Base-by-base conservation (phyloP, 2,329 filamentous ascomycete species). In the Penicillium sp. region DNA sequence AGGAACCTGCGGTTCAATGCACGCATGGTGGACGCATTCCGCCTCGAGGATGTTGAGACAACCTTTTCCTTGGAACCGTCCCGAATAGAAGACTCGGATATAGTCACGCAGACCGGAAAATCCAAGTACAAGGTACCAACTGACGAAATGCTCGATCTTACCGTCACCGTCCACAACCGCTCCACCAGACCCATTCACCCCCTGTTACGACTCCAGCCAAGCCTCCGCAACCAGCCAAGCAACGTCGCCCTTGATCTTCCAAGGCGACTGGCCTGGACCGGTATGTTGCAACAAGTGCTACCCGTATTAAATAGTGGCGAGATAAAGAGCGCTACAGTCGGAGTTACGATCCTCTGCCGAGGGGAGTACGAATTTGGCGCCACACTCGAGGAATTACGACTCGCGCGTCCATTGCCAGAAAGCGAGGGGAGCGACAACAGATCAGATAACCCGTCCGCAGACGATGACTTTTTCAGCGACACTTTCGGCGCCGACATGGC, bases 311-410 rank as follows among this genome's bases (percentile, higher is more conserved):
- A 78, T 6, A 86, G 88, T 0, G 85, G 86, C 5, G 81, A 84
- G 49, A 85, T 78, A n/a, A 82, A 83, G 0, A 85, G 89, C 63
- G 82, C 91, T 23, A 82, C 84, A 1, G 77, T 96, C 4, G 91
- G 91, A 5, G 83, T 93, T 48, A 91, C 91, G 47, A 85, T 90
- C 35, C 84, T 97, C 38, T 93, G 90, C 67, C 85, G 88, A 49
- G 93, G 93, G 17, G 88, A 91, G 66, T 97, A 94, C 74, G 93
- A 96, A 76, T 83, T 97, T 23, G 87, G 86, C 26, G 92, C 89
- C 5, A 90, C 86, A 13, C 87, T 97, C 0, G 93, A 97, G 77
- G 93, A 97, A 80, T 87, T 91, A 3, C 83, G 84, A 63, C 72
- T 91, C 7, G 68, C 80, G 52, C 75, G 71, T 35, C 57, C 68